Evolutionary conservation across 768 basidiomycete species (phyloP), one percentile per base, ranked within the genome.

Genomic region (Mycena indigotica): DNA sequence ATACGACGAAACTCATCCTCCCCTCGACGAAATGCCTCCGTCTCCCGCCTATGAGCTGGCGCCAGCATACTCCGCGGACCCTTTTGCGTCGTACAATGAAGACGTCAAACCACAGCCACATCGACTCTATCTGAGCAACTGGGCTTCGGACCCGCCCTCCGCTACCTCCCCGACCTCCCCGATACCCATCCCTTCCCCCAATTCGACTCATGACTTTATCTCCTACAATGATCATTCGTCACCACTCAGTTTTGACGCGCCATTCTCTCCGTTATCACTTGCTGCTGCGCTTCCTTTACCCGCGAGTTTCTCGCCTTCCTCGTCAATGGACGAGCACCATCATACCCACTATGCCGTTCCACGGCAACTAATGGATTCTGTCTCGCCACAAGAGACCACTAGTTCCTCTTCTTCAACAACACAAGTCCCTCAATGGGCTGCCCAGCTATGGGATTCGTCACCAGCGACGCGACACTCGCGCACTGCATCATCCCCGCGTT

Each of bases 201-300:
- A 77, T 56, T 71, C 74, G 6, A 75, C 80, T 5, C 71, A 79
- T n/a, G 69, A 80, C 3, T 84, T 84, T 68, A 57, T 81, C 12
- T 63, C 81, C 0, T 88, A 79, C 70, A 69, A 70, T 54, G 80
- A 80, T 32, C 75, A 73, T 28, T 70, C 46, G 12, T 48, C 75
- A 15, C 68, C 75, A 15, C 83, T 84, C 66, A 73, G 79, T 19
- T 78, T 81, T 63, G 76, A 79, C 55, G 64, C 75, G 5, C 66
- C 81, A 28, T 83, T 87, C 68, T 89, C 87, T 5, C 87, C 88
- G 1, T 72, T 81, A 28, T 75, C 82, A 30, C 84, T 82, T 58
- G 85, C 85, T 29, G 81, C 83, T 5, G 77, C 85, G 6, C 84
- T 84, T 63, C 80, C 82, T 28, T 77, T 88, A 10, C 87, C 86